These are phyloP conservation scores for Paramecium sexaurelia DNA, from an alignment of 73 alveolate genomes.

Conservation along the genomic window DNA sequence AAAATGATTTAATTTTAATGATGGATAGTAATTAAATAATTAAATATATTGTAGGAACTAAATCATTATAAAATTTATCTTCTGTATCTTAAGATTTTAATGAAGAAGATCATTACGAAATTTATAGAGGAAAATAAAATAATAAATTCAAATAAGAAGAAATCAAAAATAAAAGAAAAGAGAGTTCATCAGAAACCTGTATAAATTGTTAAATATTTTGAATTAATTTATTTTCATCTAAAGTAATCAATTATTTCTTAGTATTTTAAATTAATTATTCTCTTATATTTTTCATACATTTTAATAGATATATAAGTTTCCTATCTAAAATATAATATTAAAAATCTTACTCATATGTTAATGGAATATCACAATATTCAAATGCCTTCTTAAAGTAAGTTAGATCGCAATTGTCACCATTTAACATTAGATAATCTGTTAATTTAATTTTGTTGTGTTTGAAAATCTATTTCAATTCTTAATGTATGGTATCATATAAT, in stretches of 20 bases:
- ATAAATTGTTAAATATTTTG: constrained; percentile 18
- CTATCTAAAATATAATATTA: background rate
- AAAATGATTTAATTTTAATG: background rate
- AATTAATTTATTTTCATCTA: background rate
- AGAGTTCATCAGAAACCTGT: constrained; percentile 33
- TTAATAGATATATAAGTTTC: background rate
- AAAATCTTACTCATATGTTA: background rate
- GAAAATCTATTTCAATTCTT: background rate
- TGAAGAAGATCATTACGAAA: background rate
- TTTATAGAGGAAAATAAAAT: background rate
- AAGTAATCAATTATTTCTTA: constrained; percentile 1
- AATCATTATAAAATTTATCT: background rate
- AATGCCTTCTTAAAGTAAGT: constrained; percentile 13
- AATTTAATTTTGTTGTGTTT: background rate
- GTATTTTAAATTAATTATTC: background rate
- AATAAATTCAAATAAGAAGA: background rate
- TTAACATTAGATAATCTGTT: background rate
- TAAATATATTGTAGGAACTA: background rate
- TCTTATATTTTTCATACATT: background rate
- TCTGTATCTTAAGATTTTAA: background rate
- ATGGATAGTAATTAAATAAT: background rate
- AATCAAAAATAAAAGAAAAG: background rate
- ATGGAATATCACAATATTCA: constrained; percentile 20
- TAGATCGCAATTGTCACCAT: constrained; percentile 14
- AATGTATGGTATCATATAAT: background rate